Evolutionary conservation across 2,329 filamentous ascomycete genomes (phyloP).

Genomic region (Colletotrichum sidae): DNA sequence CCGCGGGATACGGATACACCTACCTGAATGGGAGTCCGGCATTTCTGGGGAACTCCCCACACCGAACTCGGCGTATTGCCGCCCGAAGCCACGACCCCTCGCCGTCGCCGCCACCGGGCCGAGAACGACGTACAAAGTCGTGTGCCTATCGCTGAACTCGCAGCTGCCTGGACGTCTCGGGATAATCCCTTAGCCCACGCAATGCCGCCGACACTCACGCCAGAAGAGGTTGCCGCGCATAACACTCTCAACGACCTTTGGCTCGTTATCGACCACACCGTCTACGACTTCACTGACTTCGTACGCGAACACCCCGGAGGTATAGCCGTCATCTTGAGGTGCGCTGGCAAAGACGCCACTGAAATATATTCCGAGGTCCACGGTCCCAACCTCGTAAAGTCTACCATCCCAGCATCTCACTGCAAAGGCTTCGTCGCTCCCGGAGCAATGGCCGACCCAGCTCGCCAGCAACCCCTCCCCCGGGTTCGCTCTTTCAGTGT

Average conservation of each 20-base stretch:
- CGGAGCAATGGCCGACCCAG: slow-evolving; percentile 21
- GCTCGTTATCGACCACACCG: slow-evolving; percentile 73
- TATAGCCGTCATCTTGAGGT: slow-evolving; percentile 56
- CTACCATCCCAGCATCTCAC: slow-evolving; percentile 57
- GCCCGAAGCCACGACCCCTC: slow-evolving; percentile 20
- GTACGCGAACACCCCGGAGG: slow-evolving; percentile 55
- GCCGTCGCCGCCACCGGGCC: slow-evolving; percentile 17
- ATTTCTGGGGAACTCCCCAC: slow-evolving; percentile 8
- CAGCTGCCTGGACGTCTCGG: not conserved
- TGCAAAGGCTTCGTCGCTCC: slow-evolving; percentile 57
- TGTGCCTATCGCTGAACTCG: not conserved
- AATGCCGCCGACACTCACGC: slow-evolving; percentile 47
- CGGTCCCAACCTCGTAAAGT: slow-evolving; percentile 53
- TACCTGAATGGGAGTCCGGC: not conserved
- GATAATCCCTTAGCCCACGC: not conserved
- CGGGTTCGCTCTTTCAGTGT: not conserved
- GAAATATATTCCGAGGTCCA: slow-evolving; percentile 64
- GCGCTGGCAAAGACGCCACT: slow-evolving; percentile 66
- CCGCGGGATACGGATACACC: slow-evolving; percentile 16
- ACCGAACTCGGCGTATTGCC: slow-evolving; percentile 27
- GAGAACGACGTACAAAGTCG: slow-evolving; percentile 16
- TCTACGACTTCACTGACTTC: slow-evolving; percentile 77
- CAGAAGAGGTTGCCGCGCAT: slow-evolving; percentile 59
- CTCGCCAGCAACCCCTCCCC: slow-evolving; percentile 41
- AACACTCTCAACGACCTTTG: slow-evolving; percentile 64